A percentile compares a stretch with the other conserved stretches of the same genome.
phyloP scores from a whole-genome alignment of 768 basidiomycete species.

The Pisolithus tinctorius region DNA sequence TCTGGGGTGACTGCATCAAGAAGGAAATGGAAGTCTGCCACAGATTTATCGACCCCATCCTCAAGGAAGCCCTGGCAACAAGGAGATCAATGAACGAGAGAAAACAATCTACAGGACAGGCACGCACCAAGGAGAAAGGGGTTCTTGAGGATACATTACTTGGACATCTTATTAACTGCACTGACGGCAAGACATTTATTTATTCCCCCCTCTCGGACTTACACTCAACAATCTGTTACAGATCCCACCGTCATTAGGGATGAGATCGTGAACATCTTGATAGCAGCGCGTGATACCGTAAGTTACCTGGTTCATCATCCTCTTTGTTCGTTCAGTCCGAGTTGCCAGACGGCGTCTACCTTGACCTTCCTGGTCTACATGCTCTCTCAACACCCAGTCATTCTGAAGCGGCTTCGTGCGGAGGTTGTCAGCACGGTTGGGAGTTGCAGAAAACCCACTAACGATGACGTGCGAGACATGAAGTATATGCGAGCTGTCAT shows the following conservation, averaged over 20 bases:
- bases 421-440: slow-evolving; percentile 26
- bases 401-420: slow-evolving; percentile 14
- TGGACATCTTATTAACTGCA: slow-evolving; percentile 24
- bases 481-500: slow-evolving; percentile 5
- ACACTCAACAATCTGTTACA: no score
- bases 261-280: slow-evolving; percentile 19
- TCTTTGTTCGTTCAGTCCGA: not conserved
- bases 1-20: slow-evolving; percentile 42
- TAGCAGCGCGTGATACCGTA: slow-evolving; percentile 31
- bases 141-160: slow-evolving; percentile 21
- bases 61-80: slow-evolving; percentile 39
- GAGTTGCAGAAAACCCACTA: slow-evolving; percentile 19
- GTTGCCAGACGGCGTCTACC: no score
- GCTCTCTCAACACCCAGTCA: no score
- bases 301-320: not conserved
- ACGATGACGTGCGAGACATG: no score
- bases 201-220: not conserved
- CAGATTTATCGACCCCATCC: slow-evolving; percentile 46
- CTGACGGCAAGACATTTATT: slow-evolving; percentile 15
- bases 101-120: slow-evolving; percentile 13
- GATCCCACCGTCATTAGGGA: no score
- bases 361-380: no score
- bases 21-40: slow-evolving; percentile 42
- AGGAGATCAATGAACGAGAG: slow-evolving; percentile 22
- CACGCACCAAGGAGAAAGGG: slow-evolving; percentile 4